A percentile compares a stretch with the other conserved stretches of the same genome.
These are phyloP conservation scores for Monosporascus sp. DNA, from an alignment of 2,329 filamentous ascomycete genomes.

Conservation along the genomic window DNA sequence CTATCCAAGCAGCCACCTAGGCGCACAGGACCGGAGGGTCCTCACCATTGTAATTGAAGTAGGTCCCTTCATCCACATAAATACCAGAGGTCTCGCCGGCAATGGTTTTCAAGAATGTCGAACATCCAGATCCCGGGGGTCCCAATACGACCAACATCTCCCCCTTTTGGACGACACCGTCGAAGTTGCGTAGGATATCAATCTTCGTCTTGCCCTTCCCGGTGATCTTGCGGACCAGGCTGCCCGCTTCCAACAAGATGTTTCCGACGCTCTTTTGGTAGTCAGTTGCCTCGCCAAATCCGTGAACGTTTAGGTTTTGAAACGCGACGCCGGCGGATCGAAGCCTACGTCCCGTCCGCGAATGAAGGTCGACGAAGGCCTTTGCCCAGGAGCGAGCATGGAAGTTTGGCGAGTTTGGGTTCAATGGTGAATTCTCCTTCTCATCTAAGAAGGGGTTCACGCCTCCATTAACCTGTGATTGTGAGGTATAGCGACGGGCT, in stretches of 20 bases:
- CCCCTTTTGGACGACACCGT: constrained; percentile 63
- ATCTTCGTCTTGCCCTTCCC: constrained; percentile 52
- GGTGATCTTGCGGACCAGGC: constrained; percentile 43
- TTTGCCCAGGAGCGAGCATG: constrained; percentile 55
- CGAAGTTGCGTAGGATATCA: constrained; percentile 63
- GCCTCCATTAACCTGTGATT: constrained; percentile 33
- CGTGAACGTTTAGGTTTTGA: constrained; percentile 63
- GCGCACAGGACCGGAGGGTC: constrained; percentile 8
- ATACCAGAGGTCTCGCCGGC: constrained; percentile 80
- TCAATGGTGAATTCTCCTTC: constrained; percentile 44
- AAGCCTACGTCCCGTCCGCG: constrained; percentile 48
- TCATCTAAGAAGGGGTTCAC: constrained; percentile 46
- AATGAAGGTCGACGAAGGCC: constrained; percentile 48
- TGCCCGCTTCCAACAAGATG: constrained; percentile 47
- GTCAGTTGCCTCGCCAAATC: constrained; percentile 62
- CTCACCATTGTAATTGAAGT: constrained; percentile 76
- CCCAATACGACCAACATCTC: constrained; percentile 75
- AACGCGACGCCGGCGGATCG: constrained; percentile 61
- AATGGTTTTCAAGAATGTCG: constrained; percentile 79
- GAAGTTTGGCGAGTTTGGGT: constrained; percentile 50
- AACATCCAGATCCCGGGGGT: constrained; percentile 70
- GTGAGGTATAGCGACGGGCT: constrained; percentile 49
- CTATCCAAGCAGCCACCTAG: not conserved
- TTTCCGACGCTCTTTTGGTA: constrained; percentile 66
- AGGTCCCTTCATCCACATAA: constrained; percentile 61